Percentiles rank a stretch among this genome's conserved stretches.
Evolutionary conservation across 2,329 filamentous ascomycete species (phyloP).

Genomic region (Dactylonectria macrodidyma): DNA sequence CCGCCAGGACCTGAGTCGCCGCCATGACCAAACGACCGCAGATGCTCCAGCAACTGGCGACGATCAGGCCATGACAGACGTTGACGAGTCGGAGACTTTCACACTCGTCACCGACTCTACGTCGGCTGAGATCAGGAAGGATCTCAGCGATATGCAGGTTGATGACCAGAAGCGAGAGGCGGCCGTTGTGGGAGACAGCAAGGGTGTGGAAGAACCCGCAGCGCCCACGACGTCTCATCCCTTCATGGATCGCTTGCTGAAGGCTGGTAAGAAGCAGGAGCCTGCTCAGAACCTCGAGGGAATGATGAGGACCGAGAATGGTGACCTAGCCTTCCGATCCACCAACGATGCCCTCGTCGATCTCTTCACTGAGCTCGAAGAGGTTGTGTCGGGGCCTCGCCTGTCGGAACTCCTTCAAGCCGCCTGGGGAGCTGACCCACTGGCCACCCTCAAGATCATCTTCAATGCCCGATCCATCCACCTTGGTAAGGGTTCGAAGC

Average conservation of each 20-base stretch:
- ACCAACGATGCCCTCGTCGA: constrained; percentile 65
- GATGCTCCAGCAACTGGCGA: not conserved
- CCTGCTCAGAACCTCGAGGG: constrained; percentile 50
- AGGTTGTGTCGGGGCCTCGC: constrained; percentile 53
- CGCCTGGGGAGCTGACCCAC: constrained; percentile 65
- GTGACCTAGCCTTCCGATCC: constrained; percentile 63
- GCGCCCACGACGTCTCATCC: constrained; percentile 36
- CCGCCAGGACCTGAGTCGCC: constrained; percentile 43
- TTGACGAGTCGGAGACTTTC: constrained; percentile 44
- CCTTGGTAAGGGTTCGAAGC: constrained; percentile 66
- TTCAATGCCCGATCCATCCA: constrained; percentile 75
- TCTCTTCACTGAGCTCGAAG: constrained; percentile 67
- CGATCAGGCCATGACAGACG: constrained; percentile 32
- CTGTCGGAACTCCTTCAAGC: constrained; percentile 60
- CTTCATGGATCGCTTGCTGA: constrained; percentile 55
- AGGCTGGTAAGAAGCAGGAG: constrained; percentile 32
- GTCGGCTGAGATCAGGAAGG: constrained; percentile 43
- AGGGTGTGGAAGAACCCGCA: constrained; percentile 6
- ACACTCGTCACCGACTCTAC: constrained; percentile 48
- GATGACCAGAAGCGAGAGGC: constrained; percentile 13
- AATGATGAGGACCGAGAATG: constrained; percentile 68
- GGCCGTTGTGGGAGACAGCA: not conserved
- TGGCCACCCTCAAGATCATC: constrained; percentile 70
- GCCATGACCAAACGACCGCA: constrained; percentile 25
- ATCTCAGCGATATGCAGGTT: constrained; percentile 32